These are phyloP conservation scores for Aspergillus sp. DNA, from an alignment of 2,329 filamentous ascomycete genomes.

Conservation along the genomic window DNA sequence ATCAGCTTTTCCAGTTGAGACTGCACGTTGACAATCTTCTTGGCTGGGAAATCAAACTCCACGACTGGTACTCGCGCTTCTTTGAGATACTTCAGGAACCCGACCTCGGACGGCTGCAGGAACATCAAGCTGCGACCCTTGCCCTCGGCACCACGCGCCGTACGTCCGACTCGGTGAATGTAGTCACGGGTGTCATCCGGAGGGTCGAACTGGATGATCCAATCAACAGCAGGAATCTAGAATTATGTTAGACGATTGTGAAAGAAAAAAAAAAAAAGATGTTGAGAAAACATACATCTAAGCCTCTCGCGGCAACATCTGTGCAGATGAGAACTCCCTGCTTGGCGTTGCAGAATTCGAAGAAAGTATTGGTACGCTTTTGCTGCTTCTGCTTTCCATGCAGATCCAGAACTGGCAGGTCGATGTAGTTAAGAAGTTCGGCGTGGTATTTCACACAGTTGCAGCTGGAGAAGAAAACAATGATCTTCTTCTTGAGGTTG, in stretches of 20 bases:
- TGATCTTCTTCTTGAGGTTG: slow-evolving; percentile 93
- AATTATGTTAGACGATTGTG: slow-evolving; percentile 18
- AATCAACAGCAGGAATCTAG: slow-evolving; percentile 88
- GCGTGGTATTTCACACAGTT: slow-evolving; percentile 95
- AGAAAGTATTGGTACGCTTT: slow-evolving; percentile 98
- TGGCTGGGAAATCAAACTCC: slow-evolving; percentile 91
- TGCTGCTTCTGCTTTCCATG: slow-evolving; percentile 98
- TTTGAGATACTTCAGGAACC: slow-evolving; percentile 88
- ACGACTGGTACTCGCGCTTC: slow-evolving; percentile 89
- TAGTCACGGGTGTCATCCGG: slow-evolving; percentile 89
- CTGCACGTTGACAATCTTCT: slow-evolving; percentile 89
- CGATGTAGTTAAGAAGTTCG: slow-evolving; percentile 96
- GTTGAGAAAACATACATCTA: slow-evolving; percentile 64
- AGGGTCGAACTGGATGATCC: slow-evolving; percentile 94
- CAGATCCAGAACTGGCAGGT: slow-evolving; percentile 80
- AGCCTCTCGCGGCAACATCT: slow-evolving; percentile 89
- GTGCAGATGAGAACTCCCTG: slow-evolving; percentile 92
- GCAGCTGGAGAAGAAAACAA: slow-evolving; percentile 92
- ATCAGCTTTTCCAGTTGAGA: slow-evolving; percentile 93
- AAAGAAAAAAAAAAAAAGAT: neutral
- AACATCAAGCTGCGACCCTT: slow-evolving; percentile 92
- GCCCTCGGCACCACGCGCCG: slow-evolving; percentile 77
- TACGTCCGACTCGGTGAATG: slow-evolving; percentile 94
- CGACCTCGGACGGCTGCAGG: slow-evolving; percentile 85
- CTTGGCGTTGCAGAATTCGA: slow-evolving; percentile 86